A percentile compares a stretch with the other conserved stretches of the same genome.
Conservation (phyloP, 164 flowering plant species). For the Buxus sempervirens region DNA sequence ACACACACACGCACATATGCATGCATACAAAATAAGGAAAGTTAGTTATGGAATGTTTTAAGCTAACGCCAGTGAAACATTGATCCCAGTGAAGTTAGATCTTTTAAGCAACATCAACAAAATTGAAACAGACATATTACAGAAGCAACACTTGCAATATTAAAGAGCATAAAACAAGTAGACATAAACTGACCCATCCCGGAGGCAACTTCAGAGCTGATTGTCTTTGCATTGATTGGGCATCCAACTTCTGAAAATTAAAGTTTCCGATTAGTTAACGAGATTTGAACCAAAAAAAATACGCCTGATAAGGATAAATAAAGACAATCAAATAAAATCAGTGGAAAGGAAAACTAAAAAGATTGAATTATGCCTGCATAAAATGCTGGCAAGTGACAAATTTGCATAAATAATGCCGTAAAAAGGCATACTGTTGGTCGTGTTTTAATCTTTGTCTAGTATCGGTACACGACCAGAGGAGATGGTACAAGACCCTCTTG, state of each 20-base stretch:
- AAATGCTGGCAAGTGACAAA: not conserved
- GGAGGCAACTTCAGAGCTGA: conserved; percentile 39
- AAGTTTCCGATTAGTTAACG: conserved; percentile 10
- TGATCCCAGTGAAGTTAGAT: not conserved
- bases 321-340: conserved; percentile 1
- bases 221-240: conserved; percentile 23
- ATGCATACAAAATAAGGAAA: not conserved
- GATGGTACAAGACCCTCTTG: too few species aligned
- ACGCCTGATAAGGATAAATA: not conserved
- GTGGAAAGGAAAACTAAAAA: not conserved
- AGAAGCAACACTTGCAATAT: not conserved
- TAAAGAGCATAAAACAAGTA: conserved; percentile 4
- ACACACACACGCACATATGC: not conserved
- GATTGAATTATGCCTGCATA: not conserved
- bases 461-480: too few species aligned
- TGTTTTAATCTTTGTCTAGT: too few species aligned
- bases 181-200: conserved; percentile 78
- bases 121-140: not conserved
- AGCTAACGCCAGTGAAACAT: not conserved
- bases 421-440: not conserved
- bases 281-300: not conserved
- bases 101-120: not conserved
- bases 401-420: not conserved
- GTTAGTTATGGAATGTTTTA: not conserved
- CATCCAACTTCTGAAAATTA: conserved; percentile 42